Evolutionary conservation across 2,329 filamentous ascomycete species (phyloP).

Genomic region (Thelonectria blattea): DNA sequence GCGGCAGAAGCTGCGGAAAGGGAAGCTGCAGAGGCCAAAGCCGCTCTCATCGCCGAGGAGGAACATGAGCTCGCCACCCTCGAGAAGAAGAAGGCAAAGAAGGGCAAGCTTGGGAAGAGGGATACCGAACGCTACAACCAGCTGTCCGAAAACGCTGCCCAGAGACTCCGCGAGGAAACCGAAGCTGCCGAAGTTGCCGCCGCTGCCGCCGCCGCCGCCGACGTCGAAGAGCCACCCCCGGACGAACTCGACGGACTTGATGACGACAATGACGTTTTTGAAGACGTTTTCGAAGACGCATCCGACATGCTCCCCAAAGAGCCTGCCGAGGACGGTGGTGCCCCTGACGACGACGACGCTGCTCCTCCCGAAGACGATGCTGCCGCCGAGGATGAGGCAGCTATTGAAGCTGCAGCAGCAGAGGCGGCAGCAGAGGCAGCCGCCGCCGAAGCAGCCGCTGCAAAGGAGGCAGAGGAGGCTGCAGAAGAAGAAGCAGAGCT

Average conservation of each 20-base stretch:
- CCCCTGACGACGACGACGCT: not conserved
- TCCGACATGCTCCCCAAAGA: not conserved
- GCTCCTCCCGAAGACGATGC: not conserved
- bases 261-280: slow-evolving; percentile 1
- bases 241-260: slow-evolving; percentile 21
- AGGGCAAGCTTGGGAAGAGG: slow-evolving; percentile 52
- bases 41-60: slow-evolving; percentile 27
- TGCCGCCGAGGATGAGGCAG: slow-evolving; percentile 23
- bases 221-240: slow-evolving; percentile 5
- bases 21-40: slow-evolving; percentile 10
- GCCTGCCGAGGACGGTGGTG: slow-evolving; percentile 12
- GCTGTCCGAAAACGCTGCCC: slow-evolving; percentile 44
- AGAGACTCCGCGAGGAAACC: slow-evolving; percentile 45
- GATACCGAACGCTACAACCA: slow-evolving; percentile 52
- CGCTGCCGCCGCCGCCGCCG: slow-evolving; percentile 19
- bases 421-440: slow-evolving; percentile 17
- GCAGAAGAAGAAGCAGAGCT: slow-evolving; percentile 29
- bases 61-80: slow-evolving; percentile 49
- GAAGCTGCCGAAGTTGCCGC: slow-evolving; percentile 37
- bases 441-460: not conserved
- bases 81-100: slow-evolving; percentile 57
- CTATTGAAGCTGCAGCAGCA: slow-evolving; percentile 22
- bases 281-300: not conserved
- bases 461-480: not conserved
- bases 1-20: slow-evolving; percentile 15